These are phyloP conservation scores for Blastobotrys niveus DNA, from an alignment of 1,139 yeast species.

Conservation along the genomic window DNA sequence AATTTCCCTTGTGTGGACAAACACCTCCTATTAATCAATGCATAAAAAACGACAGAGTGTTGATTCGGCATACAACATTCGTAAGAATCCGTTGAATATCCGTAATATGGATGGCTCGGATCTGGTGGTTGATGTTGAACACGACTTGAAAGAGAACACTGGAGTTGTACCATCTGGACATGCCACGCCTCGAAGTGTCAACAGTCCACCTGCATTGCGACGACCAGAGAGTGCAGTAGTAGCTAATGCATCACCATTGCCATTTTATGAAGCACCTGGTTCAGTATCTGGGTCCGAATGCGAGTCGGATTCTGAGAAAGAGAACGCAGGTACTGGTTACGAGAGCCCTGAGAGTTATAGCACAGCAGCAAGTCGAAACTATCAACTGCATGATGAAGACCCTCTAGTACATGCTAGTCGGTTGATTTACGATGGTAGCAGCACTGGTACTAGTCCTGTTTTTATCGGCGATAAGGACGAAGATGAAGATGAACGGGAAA, in stretches of 20 bases:
- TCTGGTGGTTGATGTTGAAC: constrained; percentile 21
- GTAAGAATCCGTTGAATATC: constrained; percentile 27
- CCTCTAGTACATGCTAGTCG: background rate
- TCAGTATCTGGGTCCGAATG: too few relatives aligned
- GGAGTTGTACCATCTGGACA: constrained; percentile 10
- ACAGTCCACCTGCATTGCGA: constrained; percentile 4
- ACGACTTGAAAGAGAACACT: constrained; percentile 3
- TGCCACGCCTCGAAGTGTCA: background rate
- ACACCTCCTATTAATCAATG: background rate
- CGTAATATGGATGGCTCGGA: constrained; percentile 32
- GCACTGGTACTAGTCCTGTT: background rate
- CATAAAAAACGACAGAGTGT: constrained; percentile 7
- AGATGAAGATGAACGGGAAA: background rate
- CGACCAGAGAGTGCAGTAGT: constrained; percentile 13
- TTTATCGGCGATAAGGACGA: background rate
- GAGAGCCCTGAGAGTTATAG: background rate
- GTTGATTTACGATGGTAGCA: too few relatives aligned
- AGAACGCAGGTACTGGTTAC: too few relatives aligned
- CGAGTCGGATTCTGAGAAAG: too few relatives aligned
- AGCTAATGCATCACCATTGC: constrained; percentile 2
- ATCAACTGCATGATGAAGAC: background rate
- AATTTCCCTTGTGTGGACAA: background rate
- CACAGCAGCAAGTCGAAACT: background rate
- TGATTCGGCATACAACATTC: constrained; percentile 13
- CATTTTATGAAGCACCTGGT: background rate